A percentile compares a stretch with the other conserved stretches of the same genome.
Evolutionary conservation across 345 rosid species (phyloP).

Genomic region (Punica granatum): DNA sequence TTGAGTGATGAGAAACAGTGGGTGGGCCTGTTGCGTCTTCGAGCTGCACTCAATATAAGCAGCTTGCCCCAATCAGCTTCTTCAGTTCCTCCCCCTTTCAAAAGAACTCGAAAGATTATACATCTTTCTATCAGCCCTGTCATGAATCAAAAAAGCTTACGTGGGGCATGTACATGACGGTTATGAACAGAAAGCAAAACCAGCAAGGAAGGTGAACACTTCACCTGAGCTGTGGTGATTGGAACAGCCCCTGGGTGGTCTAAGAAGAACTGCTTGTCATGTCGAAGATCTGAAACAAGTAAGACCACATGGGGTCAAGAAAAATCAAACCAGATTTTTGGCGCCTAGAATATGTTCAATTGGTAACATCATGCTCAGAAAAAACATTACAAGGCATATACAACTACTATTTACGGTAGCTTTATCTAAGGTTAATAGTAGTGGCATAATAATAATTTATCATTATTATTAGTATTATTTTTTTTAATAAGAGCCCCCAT

Average conservation of each 20-base stretch:
- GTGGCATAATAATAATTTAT: no score
- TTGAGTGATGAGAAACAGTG: background rate
- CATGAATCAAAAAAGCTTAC: background rate
- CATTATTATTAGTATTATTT: no score
- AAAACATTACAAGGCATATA: no score
- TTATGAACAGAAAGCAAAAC: background rate
- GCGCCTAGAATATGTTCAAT: background rate
- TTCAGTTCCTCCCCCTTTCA: slow-evolving; percentile 20
- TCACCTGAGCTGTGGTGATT: slow-evolving; percentile 17
- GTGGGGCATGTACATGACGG: background rate
- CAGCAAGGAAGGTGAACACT: background rate
- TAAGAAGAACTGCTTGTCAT: no score
- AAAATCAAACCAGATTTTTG: background rate
- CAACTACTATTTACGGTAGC: no score
- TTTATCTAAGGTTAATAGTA: no score
- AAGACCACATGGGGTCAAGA: background rate
- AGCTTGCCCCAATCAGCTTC: slow-evolving; percentile 19
- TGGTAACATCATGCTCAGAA: background rate
- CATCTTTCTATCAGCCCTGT: background rate
- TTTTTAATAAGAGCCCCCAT: no score
- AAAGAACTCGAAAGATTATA: background rate
- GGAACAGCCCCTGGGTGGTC: slow-evolving; percentile 21
- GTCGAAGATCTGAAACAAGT: slow-evolving; percentile 16
- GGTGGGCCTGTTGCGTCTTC: slow-evolving; percentile 21
- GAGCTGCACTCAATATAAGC: no score